Evolutionary conservation across 208 protist genomes (phyloP).

Genomic region (Zelonia costaricensis): DNA sequence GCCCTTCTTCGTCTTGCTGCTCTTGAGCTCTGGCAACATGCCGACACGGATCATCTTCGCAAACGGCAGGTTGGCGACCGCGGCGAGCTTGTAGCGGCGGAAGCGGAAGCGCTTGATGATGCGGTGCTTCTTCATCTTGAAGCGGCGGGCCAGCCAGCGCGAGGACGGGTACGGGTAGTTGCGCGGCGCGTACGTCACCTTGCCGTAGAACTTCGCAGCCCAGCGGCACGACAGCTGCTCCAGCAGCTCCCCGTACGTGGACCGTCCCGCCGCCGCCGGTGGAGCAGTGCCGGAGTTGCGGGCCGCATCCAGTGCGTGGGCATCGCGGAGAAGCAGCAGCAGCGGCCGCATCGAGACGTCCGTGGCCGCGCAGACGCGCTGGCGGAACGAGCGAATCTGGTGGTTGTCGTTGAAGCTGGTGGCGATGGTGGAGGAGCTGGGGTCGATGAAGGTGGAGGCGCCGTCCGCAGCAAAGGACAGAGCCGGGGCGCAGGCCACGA

Average conservation of each 20-base stretch:
- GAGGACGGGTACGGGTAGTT: constrained; percentile 89
- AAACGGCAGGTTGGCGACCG: constrained; percentile 89
- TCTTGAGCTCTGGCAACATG: constrained; percentile 93
- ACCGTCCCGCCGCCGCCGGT: neutral
- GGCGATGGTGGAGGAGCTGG: constrained; percentile 31
- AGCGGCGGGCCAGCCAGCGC: constrained; percentile 84
- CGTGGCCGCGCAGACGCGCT: constrained; percentile 45
- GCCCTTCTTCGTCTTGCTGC: constrained; percentile 85
- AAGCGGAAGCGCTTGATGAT: constrained; percentile 90
- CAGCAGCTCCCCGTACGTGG: constrained; percentile 50
- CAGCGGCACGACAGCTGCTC: constrained; percentile 67
- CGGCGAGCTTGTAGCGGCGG: constrained; percentile 89
- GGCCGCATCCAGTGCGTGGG: neutral
- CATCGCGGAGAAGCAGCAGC: constrained; percentile 30
- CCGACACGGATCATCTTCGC: constrained; percentile 91
- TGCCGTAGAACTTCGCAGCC: constrained; percentile 86
- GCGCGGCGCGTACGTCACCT: constrained; percentile 81
- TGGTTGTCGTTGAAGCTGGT: constrained; percentile 61
- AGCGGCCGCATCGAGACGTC: constrained; percentile 76
- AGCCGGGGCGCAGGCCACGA: no score
- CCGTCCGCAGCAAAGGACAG: no score
- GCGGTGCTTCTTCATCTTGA: constrained; percentile 91
- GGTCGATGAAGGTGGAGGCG: constrained; percentile 73
- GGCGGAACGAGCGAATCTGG: constrained; percentile 63
- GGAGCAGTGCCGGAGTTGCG: neutral